A percentile compares a stretch with the other conserved stretches of the same genome.
Conservation (phyloP, 1,284 basidiomycete genomes). For the Ustilago trichophora region DNA sequence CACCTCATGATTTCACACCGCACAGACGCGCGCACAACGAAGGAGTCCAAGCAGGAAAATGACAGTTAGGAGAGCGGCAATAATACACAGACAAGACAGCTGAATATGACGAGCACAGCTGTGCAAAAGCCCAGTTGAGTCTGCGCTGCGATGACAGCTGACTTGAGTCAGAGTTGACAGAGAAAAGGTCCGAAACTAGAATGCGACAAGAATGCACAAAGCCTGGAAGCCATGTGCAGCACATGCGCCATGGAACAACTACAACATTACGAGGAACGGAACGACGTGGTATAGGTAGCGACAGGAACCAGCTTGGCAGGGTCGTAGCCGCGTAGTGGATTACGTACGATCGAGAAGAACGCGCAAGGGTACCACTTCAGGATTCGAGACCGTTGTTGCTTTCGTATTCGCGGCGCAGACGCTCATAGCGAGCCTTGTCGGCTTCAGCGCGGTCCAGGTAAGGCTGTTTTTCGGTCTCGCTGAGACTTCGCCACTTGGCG, state of each 20-base stretch:
- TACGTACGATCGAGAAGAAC: background rate
- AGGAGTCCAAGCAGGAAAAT: background rate
- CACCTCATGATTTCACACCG: too few relatives aligned
- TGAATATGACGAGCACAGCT: background rate
- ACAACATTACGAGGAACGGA: slow-evolving; percentile 19
- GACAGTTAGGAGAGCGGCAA: background rate
- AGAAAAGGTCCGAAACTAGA: slow-evolving; percentile 6
- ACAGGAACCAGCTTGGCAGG: background rate
- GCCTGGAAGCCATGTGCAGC: background rate
- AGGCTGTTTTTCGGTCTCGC: slow-evolving; percentile 79
- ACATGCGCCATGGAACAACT: slow-evolving; percentile 5
- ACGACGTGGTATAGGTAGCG: slow-evolving; percentile 23
- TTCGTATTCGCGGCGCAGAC: slow-evolving; percentile 58
- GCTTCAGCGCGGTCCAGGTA: slow-evolving; percentile 59
- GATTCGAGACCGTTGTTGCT: slow-evolving; percentile 26
- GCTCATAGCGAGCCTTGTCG: slow-evolving; percentile 63
- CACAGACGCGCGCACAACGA: background rate
- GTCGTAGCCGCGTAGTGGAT: background rate
- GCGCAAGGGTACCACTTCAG: slow-evolving; percentile 7
- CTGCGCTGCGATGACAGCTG: too few relatives aligned
- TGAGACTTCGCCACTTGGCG: slow-evolving; percentile 88
- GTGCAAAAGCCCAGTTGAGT: too few relatives aligned
- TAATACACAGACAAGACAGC: slow-evolving; percentile 9
- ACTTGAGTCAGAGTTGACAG: too few relatives aligned
- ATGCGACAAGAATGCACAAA: background rate